Evolutionary conservation across 768 basidiomycete genomes (phyloP).

Genomic region (Amanita rubescens): DNA sequence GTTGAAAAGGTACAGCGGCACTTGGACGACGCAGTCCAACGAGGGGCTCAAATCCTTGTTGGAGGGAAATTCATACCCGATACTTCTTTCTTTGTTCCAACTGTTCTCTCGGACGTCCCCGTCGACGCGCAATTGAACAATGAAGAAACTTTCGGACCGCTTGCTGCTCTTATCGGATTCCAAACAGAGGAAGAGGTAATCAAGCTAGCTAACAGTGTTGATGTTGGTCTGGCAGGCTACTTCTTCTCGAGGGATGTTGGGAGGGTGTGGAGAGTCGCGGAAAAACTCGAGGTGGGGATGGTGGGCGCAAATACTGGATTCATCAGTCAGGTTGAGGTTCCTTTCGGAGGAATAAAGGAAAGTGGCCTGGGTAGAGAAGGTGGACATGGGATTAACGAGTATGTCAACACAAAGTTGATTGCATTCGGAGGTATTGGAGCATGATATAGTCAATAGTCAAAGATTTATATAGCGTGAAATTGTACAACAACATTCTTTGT

Average conservation of each 20-base stretch:
- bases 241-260: conserved; percentile 86
- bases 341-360: conserved; percentile 90
- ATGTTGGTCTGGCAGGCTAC: conserved; percentile 89
- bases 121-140: conserved; percentile 50
- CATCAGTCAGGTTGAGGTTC: conserved; percentile 73
- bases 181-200: conserved; percentile 93
- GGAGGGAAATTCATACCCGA: conserved; percentile 72
- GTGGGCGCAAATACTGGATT: conserved; percentile 79
- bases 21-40: conserved; percentile 78
- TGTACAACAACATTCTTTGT: too few species aligned
- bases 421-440: conserved; percentile 63
- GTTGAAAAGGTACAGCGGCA: conserved; percentile 81
- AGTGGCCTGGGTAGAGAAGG: conserved; percentile 83
- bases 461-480: too few species aligned
- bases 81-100: conserved; percentile 74
- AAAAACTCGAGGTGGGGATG: conserved; percentile 89
- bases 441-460: conserved; percentile 8
- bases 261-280: conserved; percentile 90
- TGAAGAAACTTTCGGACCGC: conserved; percentile 95
- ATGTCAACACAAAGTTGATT: conserved; percentile 75
- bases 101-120: conserved; percentile 83
- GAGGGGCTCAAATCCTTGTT: conserved; percentile 82
- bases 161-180: conserved; percentile 84
- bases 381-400: conserved; percentile 85
- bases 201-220: conserved; percentile 71